Percentiles rank a stretch among this genome's conserved stretches.
Evolutionary conservation across 1,284 basidiomycete species (phyloP).

Genomic region (Rhodotorula sp.): DNA sequence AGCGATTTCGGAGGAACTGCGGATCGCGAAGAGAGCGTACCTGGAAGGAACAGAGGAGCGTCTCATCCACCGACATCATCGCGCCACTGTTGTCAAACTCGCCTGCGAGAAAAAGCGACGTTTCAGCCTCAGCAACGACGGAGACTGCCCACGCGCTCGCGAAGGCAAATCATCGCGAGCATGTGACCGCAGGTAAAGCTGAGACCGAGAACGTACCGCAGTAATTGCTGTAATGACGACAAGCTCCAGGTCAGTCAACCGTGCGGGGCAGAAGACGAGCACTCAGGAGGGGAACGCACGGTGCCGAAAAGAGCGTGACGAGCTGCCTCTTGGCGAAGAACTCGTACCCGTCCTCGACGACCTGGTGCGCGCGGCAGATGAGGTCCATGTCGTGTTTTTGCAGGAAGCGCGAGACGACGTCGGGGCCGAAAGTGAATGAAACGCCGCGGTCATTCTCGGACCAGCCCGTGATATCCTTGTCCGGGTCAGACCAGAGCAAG

Average conservation of each 20-base stretch:
- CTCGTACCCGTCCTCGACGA: constrained; percentile 98
- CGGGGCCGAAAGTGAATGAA: constrained; percentile 96
- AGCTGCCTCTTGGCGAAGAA: constrained; percentile 98
- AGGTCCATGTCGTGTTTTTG: constrained; percentile 99
- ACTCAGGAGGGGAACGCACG: constrained; percentile 47
- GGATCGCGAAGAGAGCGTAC: constrained; percentile 54
- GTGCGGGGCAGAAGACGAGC: neutral
- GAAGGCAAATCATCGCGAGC: too few species aligned
- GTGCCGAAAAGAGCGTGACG: constrained; percentile 95
- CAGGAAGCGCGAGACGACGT: constrained; percentile 95
- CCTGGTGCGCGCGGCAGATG: constrained; percentile 97
- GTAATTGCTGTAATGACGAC: constrained; percentile 1
- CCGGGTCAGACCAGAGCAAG: constrained; percentile 97
- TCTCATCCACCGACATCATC: constrained; percentile 99
- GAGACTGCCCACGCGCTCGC: constrained; percentile 62
- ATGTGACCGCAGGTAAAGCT: too few species aligned
- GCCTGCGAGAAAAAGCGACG: constrained; percentile 46
- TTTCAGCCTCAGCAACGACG: constrained; percentile 55
- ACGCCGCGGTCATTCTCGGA: constrained; percentile 99
- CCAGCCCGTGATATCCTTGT: constrained; percentile 99
- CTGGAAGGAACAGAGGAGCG: constrained; percentile 96
- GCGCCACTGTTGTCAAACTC: constrained; percentile 96
- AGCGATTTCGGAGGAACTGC: neutral
- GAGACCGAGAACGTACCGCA: neutral
- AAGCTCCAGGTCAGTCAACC: neutral